phyloP scores from a whole-genome alignment of 139 green algal genomes.

The Chlamydomonas asymmetrica region DNA sequence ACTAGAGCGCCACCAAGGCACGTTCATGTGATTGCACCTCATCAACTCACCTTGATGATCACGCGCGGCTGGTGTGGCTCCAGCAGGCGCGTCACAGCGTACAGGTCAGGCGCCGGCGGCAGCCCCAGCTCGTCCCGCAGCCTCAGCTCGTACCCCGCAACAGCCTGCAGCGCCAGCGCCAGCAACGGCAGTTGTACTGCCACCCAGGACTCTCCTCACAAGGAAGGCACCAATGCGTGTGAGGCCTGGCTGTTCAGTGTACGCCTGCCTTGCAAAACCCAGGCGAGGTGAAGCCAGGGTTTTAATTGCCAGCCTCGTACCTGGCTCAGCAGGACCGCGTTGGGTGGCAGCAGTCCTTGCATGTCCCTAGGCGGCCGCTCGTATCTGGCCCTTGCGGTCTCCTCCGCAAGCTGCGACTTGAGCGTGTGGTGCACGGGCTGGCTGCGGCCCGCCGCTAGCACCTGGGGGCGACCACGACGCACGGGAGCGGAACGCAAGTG shows the following conservation, averaged over 20 bases:
- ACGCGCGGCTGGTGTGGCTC: not conserved
- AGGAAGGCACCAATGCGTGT: conserved; percentile 2
- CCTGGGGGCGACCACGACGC: too few species aligned
- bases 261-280: too few species aligned
- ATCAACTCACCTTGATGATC: conserved; percentile 11
- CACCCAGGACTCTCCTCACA: not conserved
- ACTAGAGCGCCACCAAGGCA: not conserved
- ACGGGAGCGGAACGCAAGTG: too few species aligned
- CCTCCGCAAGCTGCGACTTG: conserved; percentile 31
- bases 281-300: too few species aligned
- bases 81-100: not conserved
- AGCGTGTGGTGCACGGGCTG: conserved; percentile 31
- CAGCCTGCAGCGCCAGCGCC: not conserved
- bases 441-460: conserved; percentile 5
- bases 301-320: not conserved
- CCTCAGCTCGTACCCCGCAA: not conserved
- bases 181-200: not conserved
- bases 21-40: not conserved
- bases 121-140: conserved; percentile 14
- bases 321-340: not conserved
- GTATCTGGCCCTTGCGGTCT: conserved; percentile 11
- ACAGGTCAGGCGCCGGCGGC: conserved; percentile 4
- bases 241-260: not conserved
- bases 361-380: not conserved
- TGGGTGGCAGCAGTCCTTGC: not conserved